A percentile compares a stretch with the other conserved stretches of the same genome.
Evolutionary conservation across 106 monocot genomes (phyloP).

Genomic region (Phalaenopsis equestris): DNA sequence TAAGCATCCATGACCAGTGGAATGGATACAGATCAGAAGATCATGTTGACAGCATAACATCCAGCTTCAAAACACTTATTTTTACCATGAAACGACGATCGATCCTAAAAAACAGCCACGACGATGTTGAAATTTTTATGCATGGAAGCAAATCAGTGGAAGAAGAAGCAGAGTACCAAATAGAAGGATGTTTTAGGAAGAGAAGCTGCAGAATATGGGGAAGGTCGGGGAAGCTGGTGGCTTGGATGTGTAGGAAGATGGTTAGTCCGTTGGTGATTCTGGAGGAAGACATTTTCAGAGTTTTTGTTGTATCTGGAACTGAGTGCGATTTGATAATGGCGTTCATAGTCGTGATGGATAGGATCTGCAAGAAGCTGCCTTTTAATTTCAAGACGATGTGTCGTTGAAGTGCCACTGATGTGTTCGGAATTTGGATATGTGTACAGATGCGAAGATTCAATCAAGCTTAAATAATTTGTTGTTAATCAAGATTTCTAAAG

Average conservation of each 20-base stretch:
- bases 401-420: no score
- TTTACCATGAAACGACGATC: slow-evolving; percentile 49
- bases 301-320: slow-evolving; percentile 30
- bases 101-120: slow-evolving; percentile 20
- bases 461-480: not conserved
- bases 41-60: slow-evolving; percentile 2
- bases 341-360: slow-evolving; percentile 61
- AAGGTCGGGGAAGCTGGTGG: slow-evolving; percentile 36
- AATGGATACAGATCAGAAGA: slow-evolving; percentile 24
- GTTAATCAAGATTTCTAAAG: not conserved
- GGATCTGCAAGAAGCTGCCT: slow-evolving; percentile 28
- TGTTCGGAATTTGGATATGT: no score
- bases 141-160: not conserved
- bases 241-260: slow-evolving; percentile 48
- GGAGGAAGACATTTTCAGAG: slow-evolving; percentile 60
- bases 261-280: slow-evolving; percentile 30
- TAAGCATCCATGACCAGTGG: slow-evolving; percentile 67
- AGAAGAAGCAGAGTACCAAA: slow-evolving; percentile 19
- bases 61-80: slow-evolving; percentile 6
- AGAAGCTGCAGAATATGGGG: slow-evolving; percentile 45
- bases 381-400: not conserved
- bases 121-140: slow-evolving; percentile 41
- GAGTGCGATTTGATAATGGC: slow-evolving; percentile 64
- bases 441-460: not conserved
- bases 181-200: slow-evolving; percentile 48